These are phyloP conservation scores for Lecanicillium sp. DNA, from an alignment of 2,329 filamentous ascomycete genomes.

Conservation along the genomic window DNA sequence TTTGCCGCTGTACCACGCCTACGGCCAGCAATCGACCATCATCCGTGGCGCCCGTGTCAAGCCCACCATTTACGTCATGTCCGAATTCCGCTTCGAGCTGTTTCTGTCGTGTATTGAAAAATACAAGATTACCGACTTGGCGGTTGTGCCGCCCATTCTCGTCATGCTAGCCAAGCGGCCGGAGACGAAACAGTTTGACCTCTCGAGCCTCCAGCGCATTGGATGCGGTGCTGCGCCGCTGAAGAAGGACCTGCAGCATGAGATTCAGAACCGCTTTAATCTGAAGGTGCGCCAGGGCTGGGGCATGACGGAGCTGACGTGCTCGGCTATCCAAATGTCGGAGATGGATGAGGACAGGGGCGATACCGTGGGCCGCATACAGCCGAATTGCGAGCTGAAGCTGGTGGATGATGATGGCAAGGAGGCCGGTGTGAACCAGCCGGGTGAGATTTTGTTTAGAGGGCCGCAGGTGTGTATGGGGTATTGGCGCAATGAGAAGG, in stretches of 20 bases:
- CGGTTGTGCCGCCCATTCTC: conserved; percentile 49
- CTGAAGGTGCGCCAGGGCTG: conserved; percentile 42
- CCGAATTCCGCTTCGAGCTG: conserved; percentile 43
- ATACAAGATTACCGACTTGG: conserved; percentile 44
- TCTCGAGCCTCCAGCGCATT: conserved; percentile 38
- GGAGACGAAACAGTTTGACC: conserved; percentile 40
- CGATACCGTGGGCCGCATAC: conserved; percentile 42
- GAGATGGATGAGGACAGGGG: conserved; percentile 23
- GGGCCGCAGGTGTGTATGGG: conserved; percentile 50
- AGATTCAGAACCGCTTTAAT: conserved; percentile 34
- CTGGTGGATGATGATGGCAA: conserved; percentile 44
- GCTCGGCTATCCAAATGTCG: conserved; percentile 32
- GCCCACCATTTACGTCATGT: conserved; percentile 47
- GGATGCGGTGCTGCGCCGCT: conserved; percentile 46
- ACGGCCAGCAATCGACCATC: conserved; percentile 45
- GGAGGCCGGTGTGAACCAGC: conserved; percentile 36
- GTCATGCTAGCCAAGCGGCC: conserved; percentile 52
- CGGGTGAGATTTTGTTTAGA: conserved; percentile 44
- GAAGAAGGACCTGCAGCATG: conserved; percentile 30
- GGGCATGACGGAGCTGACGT: conserved; percentile 52
- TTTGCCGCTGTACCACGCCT: conserved; percentile 58
- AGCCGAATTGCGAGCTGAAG: conserved; percentile 44
- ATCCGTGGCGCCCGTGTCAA: conserved; percentile 34
- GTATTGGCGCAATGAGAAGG: conserved; percentile 49
- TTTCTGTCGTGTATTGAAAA: conserved; percentile 42